These are phyloP conservation scores for Globisporangium emineosum DNA, from an alignment of 352 stramenopile genomes.

Conservation along the genomic window DNA sequence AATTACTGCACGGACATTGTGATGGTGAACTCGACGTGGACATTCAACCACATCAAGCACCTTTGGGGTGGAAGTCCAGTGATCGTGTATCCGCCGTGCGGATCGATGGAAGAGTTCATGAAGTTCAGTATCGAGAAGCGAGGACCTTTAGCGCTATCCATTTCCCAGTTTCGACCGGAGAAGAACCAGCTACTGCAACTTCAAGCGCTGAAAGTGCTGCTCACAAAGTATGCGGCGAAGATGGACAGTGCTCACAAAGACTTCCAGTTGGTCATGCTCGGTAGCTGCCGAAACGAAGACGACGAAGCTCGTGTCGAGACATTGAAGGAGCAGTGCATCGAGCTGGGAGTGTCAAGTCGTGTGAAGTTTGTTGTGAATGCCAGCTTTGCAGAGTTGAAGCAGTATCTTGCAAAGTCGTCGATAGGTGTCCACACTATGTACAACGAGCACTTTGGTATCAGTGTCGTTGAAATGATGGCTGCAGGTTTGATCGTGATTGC, in stretches of 20 bases:
- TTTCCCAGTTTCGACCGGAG: conserved; percentile 98
- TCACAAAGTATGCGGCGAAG: conserved; percentile 40
- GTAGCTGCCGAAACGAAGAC: conserved; percentile 93
- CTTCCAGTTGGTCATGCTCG: conserved; percentile 94
- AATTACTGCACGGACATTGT: conserved; percentile 83
- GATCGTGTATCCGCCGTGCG: conserved; percentile 96
- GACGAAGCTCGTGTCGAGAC: conserved; percentile 89
- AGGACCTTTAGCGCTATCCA: conserved; percentile 88
- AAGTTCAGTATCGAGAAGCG: conserved; percentile 51
- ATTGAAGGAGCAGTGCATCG: conserved; percentile 73
- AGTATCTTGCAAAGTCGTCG: conserved; percentile 76
- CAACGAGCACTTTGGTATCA: conserved; percentile 99
- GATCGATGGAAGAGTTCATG: conserved; percentile 82
- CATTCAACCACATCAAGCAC: conserved; percentile 91
- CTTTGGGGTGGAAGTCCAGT: conserved; percentile 86
- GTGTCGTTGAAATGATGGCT: conserved; percentile 99
- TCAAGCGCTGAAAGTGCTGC: conserved; percentile 72
- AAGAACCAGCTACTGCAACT: conserved; percentile 98
- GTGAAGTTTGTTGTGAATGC: conserved; percentile 96
- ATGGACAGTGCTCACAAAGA: conserved; percentile 42
- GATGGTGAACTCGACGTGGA: conserved; percentile 99
- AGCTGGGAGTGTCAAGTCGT: conserved; percentile 67
- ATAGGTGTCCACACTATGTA: conserved; percentile 99
- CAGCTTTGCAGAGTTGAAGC: conserved; percentile 90
- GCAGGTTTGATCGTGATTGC: conserved; percentile 95